Base-by-base conservation (phyloP, 2,329 filamentous ascomycete species). In the Diplodia intermedia region DNA sequence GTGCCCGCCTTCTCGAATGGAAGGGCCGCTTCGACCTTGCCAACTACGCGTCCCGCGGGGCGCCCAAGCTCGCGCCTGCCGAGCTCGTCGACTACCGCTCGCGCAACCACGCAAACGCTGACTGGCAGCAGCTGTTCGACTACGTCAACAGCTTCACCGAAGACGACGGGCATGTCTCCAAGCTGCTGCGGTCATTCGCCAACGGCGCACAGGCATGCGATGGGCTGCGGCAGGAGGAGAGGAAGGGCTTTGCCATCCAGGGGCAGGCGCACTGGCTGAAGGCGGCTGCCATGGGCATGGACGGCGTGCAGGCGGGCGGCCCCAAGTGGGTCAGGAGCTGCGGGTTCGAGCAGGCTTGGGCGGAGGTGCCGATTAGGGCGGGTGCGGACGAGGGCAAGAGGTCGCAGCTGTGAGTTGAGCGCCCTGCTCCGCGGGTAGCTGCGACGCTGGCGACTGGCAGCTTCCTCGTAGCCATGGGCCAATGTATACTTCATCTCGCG, bases 111-210 rank as follows among this genome's bases (percentile, higher is more conserved):
- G 47, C 79, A 82, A 57, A 72, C 73, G 3, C 72, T 73, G 2
- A 43, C 31, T 84, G 82, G 85, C 78, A 78, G 52, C 78, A 74
- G 23, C 74, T 85, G 54, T 81, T 84, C 69, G 74, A 78, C 69
- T 82, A 76, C 63, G 85, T 79, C 61, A 84, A 84, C 66, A 71
- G 73, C 43, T 75, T 82, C 26, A 18, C 23, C 2, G 74, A 84
- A 0, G 94, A 97, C 71, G 93, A 97, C 77, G 93, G 94, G 0
- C 94, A 98, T 79, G 84, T 88, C 11, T 84, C 89, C 66, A 97
- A 97, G 78, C 80, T 96, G 5, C 83, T 90, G 8, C 83, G 93
- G 38, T 89, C 92, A 1, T 77, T 95, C 20, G 85, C 86, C 4
- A 79, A 93, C 72, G 92, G 88, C 1, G 83, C 90, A 75, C 75